These are phyloP conservation scores for Gymnopilus junonius DNA, from an alignment of 768 basidiomycete genomes.

Conservation along the genomic window DNA sequence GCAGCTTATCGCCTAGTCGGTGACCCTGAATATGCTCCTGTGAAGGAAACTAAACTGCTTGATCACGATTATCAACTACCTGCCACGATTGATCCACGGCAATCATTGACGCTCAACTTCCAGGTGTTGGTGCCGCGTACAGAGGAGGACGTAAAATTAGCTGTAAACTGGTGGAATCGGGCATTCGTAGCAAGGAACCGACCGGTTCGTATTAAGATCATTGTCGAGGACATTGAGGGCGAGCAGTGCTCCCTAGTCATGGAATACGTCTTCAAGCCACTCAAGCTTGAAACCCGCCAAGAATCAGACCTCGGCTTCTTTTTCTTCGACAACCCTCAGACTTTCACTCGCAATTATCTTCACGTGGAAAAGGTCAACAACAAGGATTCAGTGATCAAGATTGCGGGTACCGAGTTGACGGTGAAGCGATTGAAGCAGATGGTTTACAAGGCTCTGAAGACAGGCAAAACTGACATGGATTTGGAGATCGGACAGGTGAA, in stretches of 20 bases:
- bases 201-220: constrained; percentile 41
- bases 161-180: constrained; percentile 36
- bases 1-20: constrained; percentile 42
- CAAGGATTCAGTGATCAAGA: constrained; percentile 23
- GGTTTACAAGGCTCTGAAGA: constrained; percentile 41
- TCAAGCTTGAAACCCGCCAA: constrained; percentile 26
- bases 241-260: constrained; percentile 42
- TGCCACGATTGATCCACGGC: constrained; percentile 41
- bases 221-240: constrained; percentile 40
- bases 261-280: constrained; percentile 41
- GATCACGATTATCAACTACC: constrained; percentile 29
- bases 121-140: constrained; percentile 34
- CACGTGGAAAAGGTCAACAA: constrained; percentile 24
- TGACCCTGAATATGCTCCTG: constrained; percentile 35
- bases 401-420: constrained; percentile 27
- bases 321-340: constrained; percentile 37
- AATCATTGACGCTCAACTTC: constrained; percentile 35
- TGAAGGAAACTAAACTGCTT: constrained; percentile 29
- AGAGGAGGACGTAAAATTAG: constrained; percentile 35
- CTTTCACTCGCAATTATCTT: constrained; percentile 28
- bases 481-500: constrained; percentile 34
- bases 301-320: constrained; percentile 37
- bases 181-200: constrained; percentile 36
- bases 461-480: constrained; percentile 41
- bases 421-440: constrained; percentile 33